Conservation (phyloP, 371 early-diverging fungal genomes). For the Rhizopus stolonifer region DNA sequence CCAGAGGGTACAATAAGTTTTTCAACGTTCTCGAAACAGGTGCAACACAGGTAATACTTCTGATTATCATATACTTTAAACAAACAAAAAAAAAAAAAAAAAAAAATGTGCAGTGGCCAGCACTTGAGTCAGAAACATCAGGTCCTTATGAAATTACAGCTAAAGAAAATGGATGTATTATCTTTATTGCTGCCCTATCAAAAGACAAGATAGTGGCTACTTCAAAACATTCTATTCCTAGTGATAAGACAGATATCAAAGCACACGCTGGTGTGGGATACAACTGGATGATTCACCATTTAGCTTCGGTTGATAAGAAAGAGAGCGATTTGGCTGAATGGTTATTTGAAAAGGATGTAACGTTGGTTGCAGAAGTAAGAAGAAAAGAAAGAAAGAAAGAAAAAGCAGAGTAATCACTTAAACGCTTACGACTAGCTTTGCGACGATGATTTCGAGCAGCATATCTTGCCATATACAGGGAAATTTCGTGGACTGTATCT, state of each 20-base stretch:
- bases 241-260: slow-evolving; percentile 31
- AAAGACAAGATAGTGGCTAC: slow-evolving; percentile 72
- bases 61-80: too few species aligned
- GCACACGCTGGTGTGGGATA: slow-evolving; percentile 67
- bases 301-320: slow-evolving; percentile 55
- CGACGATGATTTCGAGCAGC: slow-evolving; percentile 95
- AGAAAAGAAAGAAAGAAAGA: too few species aligned
- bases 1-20: slow-evolving; percentile 95
- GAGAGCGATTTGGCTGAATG: slow-evolving; percentile 71
- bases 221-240: slow-evolving; percentile 77
- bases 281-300: slow-evolving; percentile 75
- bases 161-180: slow-evolving; percentile 97
- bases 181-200: slow-evolving; percentile 75
- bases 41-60: slow-evolving; percentile 44
- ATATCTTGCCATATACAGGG: slow-evolving; percentile 80
- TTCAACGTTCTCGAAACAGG: slow-evolving; percentile 77
- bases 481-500: slow-evolving; percentile 84
- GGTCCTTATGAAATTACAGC: slow-evolving; percentile 91
- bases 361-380: slow-evolving; percentile 84
- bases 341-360: slow-evolving; percentile 68
- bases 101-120: slow-evolving; percentile 45
- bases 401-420: too few species aligned
- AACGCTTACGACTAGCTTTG: slow-evolving; percentile 69
- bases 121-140: slow-evolving; percentile 56
- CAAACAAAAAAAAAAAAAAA: too few species aligned